Conservation (phyloP, 495 filamentous ascomycete species). For the Immersiella caudata region DNA sequence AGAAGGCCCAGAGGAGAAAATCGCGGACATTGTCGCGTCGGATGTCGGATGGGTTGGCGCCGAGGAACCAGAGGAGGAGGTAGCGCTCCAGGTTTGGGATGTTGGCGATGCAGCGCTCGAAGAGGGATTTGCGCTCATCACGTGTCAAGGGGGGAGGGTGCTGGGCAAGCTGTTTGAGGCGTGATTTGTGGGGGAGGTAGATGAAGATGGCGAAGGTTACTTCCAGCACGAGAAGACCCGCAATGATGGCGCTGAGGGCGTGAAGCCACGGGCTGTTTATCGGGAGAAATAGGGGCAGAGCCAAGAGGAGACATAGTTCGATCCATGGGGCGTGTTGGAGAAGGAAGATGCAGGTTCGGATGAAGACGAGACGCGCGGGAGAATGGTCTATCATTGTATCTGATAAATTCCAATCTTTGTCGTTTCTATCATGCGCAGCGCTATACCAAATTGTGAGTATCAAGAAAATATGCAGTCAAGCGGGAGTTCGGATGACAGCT, state of each 20-base stretch:
- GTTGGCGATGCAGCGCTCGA: slow-evolving; percentile 56
- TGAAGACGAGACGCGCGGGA: slow-evolving; percentile 44
- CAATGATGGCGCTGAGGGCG: slow-evolving; percentile 22
- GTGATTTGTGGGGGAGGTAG: slow-evolving; percentile 55
- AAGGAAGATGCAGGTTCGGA: slow-evolving; percentile 52
- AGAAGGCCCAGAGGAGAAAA: slow-evolving; percentile 67
- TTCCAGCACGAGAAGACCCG: slow-evolving; percentile 49
- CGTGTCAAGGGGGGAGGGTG: slow-evolving; percentile 54
- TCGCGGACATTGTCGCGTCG: slow-evolving; percentile 66
- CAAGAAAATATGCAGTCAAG: not conserved
- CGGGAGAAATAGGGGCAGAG: slow-evolving; percentile 27
- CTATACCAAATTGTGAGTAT: not conserved
- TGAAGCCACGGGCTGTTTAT: not conserved
- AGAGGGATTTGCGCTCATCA: slow-evolving; percentile 51
- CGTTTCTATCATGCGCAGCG: not conserved
- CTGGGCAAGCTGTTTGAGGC: slow-evolving; percentile 52
- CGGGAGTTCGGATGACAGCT: not conserved
- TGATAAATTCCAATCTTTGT: not conserved
- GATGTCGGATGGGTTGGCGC: slow-evolving; percentile 60
- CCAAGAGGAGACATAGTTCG: slow-evolving; percentile 46
- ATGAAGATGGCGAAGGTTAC: slow-evolving; percentile 56
- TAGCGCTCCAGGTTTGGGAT: slow-evolving; percentile 60
- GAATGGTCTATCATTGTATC: slow-evolving; percentile 41
- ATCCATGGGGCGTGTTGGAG: slow-evolving; percentile 58
- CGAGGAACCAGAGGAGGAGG: slow-evolving; percentile 65